phyloP scores from a whole-genome alignment of 2,329 filamentous ascomycete species.

The Colletotrichum sp. region DNA sequence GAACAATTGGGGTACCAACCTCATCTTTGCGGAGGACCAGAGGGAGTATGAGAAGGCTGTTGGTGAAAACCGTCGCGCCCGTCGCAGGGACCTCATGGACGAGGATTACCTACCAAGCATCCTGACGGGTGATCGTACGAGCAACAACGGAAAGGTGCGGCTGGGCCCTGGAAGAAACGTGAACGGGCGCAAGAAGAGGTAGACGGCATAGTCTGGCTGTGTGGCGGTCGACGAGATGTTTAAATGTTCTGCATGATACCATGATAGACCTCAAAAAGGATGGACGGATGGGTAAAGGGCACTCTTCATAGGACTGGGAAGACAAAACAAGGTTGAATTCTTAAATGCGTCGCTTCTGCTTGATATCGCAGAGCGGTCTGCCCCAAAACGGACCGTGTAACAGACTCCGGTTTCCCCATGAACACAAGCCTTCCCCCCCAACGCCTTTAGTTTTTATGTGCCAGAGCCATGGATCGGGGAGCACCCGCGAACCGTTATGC shows the following conservation, averaged over 20 bases:
- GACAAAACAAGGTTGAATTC: slow-evolving; percentile 3
- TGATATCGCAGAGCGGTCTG: not conserved
- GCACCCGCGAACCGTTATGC: not conserved
- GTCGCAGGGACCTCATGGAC: slow-evolving; percentile 88
- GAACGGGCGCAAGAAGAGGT: slow-evolving; percentile 52
- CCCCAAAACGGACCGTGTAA: slow-evolving; percentile 6
- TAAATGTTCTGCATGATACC: slow-evolving; percentile 22
- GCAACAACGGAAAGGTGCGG: slow-evolving; percentile 69
- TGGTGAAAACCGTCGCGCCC: slow-evolving; percentile 67
- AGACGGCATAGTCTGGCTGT: not conserved
- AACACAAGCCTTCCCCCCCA: slow-evolving; percentile 16
- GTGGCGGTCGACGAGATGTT: not conserved
- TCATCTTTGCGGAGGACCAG: slow-evolving; percentile 93
- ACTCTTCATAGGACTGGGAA: not conserved
- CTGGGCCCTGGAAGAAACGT: slow-evolving; percentile 87
- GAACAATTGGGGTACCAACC: slow-evolving; percentile 81
- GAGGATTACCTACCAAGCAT: slow-evolving; percentile 90
- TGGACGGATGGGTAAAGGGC: not conserved
- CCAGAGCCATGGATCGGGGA: not conserved
- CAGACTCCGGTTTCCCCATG: slow-evolving; percentile 7
- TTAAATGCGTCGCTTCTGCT: not conserved
- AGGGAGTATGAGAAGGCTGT: slow-evolving; percentile 81
- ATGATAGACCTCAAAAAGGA: slow-evolving; percentile 13
- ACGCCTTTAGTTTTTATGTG: slow-evolving; percentile 12
- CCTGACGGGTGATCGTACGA: slow-evolving; percentile 76